These are phyloP conservation scores for Pyrenophora teres DNA, from an alignment of 2,329 filamentous ascomycete species.

Conservation along the genomic window DNA sequence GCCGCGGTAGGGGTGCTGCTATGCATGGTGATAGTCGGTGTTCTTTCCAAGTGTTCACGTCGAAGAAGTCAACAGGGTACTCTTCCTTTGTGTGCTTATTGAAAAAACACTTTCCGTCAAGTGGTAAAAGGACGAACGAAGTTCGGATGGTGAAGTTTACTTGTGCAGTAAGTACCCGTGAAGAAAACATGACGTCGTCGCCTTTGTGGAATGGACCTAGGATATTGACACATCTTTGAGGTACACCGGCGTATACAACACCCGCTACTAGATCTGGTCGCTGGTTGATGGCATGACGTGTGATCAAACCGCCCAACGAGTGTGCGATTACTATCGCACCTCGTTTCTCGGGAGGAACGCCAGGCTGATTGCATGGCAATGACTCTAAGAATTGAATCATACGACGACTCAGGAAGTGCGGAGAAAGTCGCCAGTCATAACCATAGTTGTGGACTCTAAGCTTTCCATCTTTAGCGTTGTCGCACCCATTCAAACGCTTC, in stretches of 20 bases:
- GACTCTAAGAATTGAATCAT: conserved; percentile 74
- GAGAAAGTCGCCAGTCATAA: conserved; percentile 92
- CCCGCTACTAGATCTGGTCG: conserved; percentile 84
- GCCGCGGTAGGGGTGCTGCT: conserved; percentile 66
- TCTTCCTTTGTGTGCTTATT: conserved; percentile 79
- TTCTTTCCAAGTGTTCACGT: conserved; percentile 77
- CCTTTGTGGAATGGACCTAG: conserved; percentile 87
- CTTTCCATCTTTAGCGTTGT: conserved; percentile 72
- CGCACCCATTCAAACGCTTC: conserved; percentile 73
- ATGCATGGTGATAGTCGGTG: conserved; percentile 80
- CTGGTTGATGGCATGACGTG: conserved; percentile 83
- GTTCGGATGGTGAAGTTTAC: conserved; percentile 93
- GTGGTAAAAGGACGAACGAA: conserved; percentile 81
- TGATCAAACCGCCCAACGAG: conserved; percentile 84
- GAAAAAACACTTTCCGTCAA: conserved; percentile 86
- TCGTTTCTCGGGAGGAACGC: conserved; percentile 56
- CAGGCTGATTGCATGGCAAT: conserved; percentile 73
- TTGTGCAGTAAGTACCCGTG: conserved; percentile 85
- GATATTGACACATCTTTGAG: conserved; percentile 87
- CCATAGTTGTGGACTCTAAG: conserved; percentile 87
- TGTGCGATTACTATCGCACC: conserved; percentile 86
- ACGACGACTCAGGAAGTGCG: conserved; percentile 71
- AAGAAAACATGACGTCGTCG: conserved; percentile 89
- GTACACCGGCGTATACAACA: conserved; percentile 82
- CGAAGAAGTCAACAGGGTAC: conserved; percentile 83